Conservation (phyloP, 2,329 filamentous ascomycete species). For the Fusarium equiseti region DNA sequence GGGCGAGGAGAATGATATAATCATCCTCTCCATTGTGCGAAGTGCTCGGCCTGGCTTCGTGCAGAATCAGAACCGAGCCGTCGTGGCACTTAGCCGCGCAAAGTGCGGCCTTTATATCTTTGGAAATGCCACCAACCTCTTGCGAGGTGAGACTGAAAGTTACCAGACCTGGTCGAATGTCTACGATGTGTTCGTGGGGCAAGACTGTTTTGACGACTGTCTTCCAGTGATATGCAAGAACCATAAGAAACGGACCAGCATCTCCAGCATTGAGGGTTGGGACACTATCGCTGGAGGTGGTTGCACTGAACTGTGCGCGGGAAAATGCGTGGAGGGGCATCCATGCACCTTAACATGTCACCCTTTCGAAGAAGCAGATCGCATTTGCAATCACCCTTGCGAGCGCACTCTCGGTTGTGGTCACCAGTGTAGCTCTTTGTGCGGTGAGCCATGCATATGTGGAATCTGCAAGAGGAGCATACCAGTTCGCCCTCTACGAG, state of each 20-base stretch:
- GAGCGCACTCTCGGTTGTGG: constrained; percentile 36
- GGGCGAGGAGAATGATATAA: constrained; percentile 88
- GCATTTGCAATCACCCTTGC: constrained; percentile 49
- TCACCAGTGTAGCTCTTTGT: constrained; percentile 33
- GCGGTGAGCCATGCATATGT: constrained; percentile 36
- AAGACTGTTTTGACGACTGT: constrained; percentile 48
- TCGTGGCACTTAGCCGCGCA: constrained; percentile 75
- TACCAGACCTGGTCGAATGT: constrained; percentile 57
- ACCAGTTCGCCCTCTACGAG: background rate
- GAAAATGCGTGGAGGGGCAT: constrained; percentile 42
- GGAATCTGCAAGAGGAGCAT: background rate
- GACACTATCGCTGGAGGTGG: constrained; percentile 41
- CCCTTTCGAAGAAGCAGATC: constrained; percentile 24
- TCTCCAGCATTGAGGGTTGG: constrained; percentile 68
- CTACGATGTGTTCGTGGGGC: constrained; percentile 55
- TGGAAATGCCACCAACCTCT: constrained; percentile 73
- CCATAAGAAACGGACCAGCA: constrained; percentile 65
- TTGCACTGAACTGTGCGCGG: constrained; percentile 29
- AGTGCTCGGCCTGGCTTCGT: constrained; percentile 83
- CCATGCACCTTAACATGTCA: constrained; percentile 40
- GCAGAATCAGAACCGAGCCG: constrained; percentile 68
- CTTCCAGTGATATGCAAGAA: constrained; percentile 74
- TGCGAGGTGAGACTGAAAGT: constrained; percentile 58
- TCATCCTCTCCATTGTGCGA: constrained; percentile 84
- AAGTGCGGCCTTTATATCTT: constrained; percentile 86